Evolutionary conservation across 1,284 basidiomycete species (phyloP).

Genomic region (Grifola frondosa): DNA sequence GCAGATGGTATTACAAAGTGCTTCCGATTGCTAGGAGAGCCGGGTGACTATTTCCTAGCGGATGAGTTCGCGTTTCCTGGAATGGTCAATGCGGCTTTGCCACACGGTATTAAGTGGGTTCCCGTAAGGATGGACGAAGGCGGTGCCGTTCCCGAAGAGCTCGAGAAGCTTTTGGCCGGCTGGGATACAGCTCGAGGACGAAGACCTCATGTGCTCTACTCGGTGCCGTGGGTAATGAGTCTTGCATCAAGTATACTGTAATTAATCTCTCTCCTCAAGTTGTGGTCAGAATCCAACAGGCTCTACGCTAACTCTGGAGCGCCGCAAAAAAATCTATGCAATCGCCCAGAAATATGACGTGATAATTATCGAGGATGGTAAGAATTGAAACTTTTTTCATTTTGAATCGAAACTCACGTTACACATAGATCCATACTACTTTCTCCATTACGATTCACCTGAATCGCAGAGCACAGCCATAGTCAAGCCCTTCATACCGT

Average conservation of each 20-base stretch:
- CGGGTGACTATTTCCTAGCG: slow-evolving; percentile 40
- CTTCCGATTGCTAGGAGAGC: slow-evolving; percentile 39
- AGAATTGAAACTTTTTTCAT: neutral
- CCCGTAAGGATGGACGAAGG: slow-evolving; percentile 40
- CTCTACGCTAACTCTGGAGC: slow-evolving; percentile 34
- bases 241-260: neutral
- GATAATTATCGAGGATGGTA: slow-evolving; percentile 41
- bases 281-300: slow-evolving; percentile 46
- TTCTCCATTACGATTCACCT: slow-evolving; percentile 28
- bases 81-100: slow-evolving; percentile 37
- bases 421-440: slow-evolving; percentile 36
- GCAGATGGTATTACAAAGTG: slow-evolving; percentile 40
- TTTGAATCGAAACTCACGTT: neutral
- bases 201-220: slow-evolving; percentile 42
- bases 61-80: slow-evolving; percentile 45
- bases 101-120: slow-evolving; percentile 41
- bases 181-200: slow-evolving; percentile 38
- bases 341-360: slow-evolving; percentile 41
- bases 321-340: slow-evolving; percentile 40
- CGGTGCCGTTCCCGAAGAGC: slow-evolving; percentile 40
- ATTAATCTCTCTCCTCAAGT: slow-evolving; percentile 14
- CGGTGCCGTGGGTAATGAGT: slow-evolving; percentile 34
- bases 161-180: slow-evolving; percentile 35
- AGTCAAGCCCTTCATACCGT: slow-evolving; percentile 22
- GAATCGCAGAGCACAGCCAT: slow-evolving; percentile 1